Evolutionary conservation across 2,329 filamentous ascomycete species (phyloP).

Genomic region (Ceratocystis colombiana): DNA sequence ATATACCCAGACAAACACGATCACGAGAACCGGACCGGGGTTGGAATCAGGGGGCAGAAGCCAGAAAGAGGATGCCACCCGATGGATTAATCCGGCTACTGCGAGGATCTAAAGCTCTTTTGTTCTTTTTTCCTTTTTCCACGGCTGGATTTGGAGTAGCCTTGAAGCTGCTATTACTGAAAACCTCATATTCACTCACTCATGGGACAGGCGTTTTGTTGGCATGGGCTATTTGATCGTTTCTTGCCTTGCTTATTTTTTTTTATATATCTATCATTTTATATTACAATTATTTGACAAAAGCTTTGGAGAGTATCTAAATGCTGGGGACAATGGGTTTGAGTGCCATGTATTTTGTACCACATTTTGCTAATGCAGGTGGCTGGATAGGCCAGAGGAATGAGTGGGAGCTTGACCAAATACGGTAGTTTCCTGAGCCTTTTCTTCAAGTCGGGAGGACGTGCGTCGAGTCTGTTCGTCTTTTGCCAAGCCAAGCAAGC

Average conservation of each 20-base stretch:
- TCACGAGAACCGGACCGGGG: conserved; percentile 6
- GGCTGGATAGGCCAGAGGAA: neutral
- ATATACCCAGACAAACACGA: conserved; percentile 7
- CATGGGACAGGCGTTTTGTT: conserved; percentile 24
- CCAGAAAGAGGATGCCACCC: neutral
- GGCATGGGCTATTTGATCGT: conserved; percentile 4
- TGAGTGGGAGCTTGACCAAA: neutral
- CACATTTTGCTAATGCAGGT: neutral
- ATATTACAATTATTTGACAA: neutral
- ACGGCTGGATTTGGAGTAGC: conserved; percentile 15
- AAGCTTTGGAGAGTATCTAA: no score
- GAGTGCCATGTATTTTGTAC: neutral
- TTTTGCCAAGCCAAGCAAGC: conserved; percentile 1
- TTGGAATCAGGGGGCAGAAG: neutral
- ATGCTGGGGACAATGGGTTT: no score
- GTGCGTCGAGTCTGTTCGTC: neutral
- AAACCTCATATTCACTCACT: conserved; percentile 21
- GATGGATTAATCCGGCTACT: neutral
- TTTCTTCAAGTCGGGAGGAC: conserved; percentile 8
- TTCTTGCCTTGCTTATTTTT: conserved; percentile 16
- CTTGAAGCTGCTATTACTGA: conserved; percentile 11
- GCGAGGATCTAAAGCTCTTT: neutral
- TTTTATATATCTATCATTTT: neutral
- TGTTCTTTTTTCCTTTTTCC: conserved; percentile 10
- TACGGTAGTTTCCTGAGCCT: conserved; percentile 2